Base-by-base conservation (phyloP, 305 asterid species). In the Fraxinus sp. region DNA sequence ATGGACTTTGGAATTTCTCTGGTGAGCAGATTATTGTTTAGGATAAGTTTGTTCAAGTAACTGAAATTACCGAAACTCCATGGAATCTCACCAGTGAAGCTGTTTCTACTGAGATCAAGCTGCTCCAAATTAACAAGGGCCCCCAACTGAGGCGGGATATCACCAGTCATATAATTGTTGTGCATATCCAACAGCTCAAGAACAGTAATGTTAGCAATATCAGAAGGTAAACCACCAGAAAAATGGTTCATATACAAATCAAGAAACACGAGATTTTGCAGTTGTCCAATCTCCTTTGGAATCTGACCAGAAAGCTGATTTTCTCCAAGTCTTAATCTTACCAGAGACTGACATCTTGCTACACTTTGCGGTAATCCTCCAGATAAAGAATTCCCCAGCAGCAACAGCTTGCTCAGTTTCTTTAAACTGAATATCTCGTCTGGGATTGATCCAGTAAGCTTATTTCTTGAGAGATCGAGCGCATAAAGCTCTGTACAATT, bases 251-350 rank as follows among this genome's bases (percentile, higher is more conserved):
- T 89, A 74, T 91, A 96, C 79, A 96, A 87, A 88, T 96, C 98
- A 90, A 96, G 98, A 89, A 93, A 94, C 87, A 94, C 97, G 3
- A 96, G 97, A 84, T 96, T 96, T 79, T 91, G 95, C 90, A 96
- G 62, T 66, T 90, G 89, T 8, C 97, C 97, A 72, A 96, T 90
- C 88, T 92, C 99, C 74, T 91, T 91, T 1, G 99, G 97, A 82
- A 96, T 96, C 89, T 86, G 89, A 82, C 97, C 99, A 16, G 98
- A 91, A 16, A 96, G 94, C 80, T 91, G 97, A 84, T 96, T 96
- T 87, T 96, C 98, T 1, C 99, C 97, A 2, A 96, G 89, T 92
- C 99, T 89, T 37, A 96, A 75, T 35, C 99, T 87, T 75, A 94
- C 97, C 55, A 96, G 90, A 59, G 99, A 96, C 85, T 92, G 97